Base-by-base conservation (phyloP, 441 rosid species). In the Jatropha podagrica region DNA sequence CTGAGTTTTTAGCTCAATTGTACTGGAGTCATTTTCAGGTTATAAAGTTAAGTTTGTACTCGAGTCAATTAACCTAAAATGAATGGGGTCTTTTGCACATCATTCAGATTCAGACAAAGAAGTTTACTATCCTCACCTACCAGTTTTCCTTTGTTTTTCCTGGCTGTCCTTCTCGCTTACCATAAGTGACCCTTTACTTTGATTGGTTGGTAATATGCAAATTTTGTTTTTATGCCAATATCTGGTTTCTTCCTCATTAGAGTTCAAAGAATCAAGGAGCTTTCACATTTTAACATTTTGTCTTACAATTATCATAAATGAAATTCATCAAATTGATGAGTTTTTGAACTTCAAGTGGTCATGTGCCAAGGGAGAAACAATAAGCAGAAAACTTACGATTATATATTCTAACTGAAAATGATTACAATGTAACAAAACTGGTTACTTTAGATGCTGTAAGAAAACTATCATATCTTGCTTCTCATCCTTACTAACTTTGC, bases 401-500 rank as follows among this genome's bases (percentile, higher is more conserved):
- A 52, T 74, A 61, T 66, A 11, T 70, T 72, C 77, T 77, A 72
- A 78, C 69, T 71, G 23, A 69, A 64, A 75, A 44, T 73, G 64
- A 64, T 71, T 75, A 73, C 84, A 79, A 55, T 72, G 65, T 73
- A 27, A 78, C 82, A 82, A 83, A 78, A 81, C 83, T 81, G 71
- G 77, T 71, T 69, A 71, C 62, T 55, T 6, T 56, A 56, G 17
- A 55, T 15, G 2, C 26, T 73, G 8, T 62, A 62, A 46, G 61
- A 58, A 58, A 63, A 17, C 12, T 52, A 59, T 90, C 83, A 93
- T 74, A 91, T 87, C 85, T 95, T 93, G 87, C 96, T 91, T 79
- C 97, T 88, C 98, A 91, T 91, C 83, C 96, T 87, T 72, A 93
- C 99, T 58, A 91, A 80, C 80, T 89, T 93, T 46, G 96, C 92